Evolutionary conservation across 2,329 filamentous ascomycete genomes (phyloP).

Genomic region (Nigrospora osmanthi): DNA sequence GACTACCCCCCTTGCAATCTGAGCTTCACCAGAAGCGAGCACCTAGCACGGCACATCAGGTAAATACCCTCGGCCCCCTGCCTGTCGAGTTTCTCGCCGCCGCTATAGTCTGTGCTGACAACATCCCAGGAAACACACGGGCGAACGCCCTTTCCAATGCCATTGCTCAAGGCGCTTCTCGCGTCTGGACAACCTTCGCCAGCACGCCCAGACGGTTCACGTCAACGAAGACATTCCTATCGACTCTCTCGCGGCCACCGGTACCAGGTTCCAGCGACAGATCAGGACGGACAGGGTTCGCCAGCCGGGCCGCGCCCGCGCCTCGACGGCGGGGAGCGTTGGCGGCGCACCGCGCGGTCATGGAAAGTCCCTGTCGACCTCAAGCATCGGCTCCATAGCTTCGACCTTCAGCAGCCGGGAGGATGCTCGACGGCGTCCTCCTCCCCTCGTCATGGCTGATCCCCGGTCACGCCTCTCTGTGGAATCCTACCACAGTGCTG

Average conservation of each 20-base stretch:
- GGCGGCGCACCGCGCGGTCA: slow-evolving; percentile 69
- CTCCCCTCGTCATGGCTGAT: slow-evolving; percentile 78
- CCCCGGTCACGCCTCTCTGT: slow-evolving; percentile 58
- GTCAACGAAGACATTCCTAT: slow-evolving; percentile 94
- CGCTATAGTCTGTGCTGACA: slow-evolving; percentile 12
- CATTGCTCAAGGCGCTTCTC: slow-evolving; percentile 93
- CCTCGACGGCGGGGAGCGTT: slow-evolving; percentile 69
- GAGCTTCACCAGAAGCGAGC: slow-evolving; percentile 93
- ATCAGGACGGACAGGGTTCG: slow-evolving; percentile 81
- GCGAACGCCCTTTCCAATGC: slow-evolving; percentile 92
- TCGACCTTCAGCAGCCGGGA: slow-evolving; percentile 60
- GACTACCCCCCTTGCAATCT: slow-evolving; percentile 90
- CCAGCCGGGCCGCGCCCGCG: slow-evolving; percentile 65
- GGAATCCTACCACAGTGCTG: slow-evolving; percentile 60
- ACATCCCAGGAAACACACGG: slow-evolving; percentile 76
- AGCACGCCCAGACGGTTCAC: slow-evolving; percentile 96
- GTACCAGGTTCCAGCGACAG: slow-evolving; percentile 86
- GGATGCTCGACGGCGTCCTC: slow-evolving; percentile 64
- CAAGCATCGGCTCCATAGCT: slow-evolving; percentile 68
- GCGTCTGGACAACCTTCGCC: slow-evolving; percentile 85
- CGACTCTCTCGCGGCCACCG: slow-evolving; percentile 86
- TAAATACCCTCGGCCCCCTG: slow-evolving; percentile 29
- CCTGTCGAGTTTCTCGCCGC: slow-evolving; percentile 2
- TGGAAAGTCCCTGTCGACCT: slow-evolving; percentile 77
- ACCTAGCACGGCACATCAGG: slow-evolving; percentile 90